Base-by-base conservation (phyloP, 2,329 filamentous ascomycete genomes). In the Alternaria dauci region DNA sequence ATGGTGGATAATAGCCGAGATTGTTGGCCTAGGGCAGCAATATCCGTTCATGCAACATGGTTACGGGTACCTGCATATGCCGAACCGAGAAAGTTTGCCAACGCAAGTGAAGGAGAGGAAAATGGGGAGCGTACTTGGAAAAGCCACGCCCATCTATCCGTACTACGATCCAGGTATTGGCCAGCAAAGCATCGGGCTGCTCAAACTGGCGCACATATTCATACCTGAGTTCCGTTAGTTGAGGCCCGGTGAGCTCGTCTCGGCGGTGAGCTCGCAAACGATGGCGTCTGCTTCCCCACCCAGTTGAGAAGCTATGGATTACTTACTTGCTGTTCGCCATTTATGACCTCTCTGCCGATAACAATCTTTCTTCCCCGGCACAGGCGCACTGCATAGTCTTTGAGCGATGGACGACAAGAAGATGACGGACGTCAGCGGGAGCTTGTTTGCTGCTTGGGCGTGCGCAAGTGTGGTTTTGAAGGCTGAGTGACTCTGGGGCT, bases 141-240 rank as follows among this genome's bases (percentile, higher is more conserved):
- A 99, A 99, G 18, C 93, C 94, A 66, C 94, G 87, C 25, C 95
- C 95, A 80, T 99, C 95, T 72, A 99, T 89, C 61, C 95, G 89
- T 57, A 99, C 89, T 20, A 98, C 93, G 58, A 98, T 91, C 93
- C 94, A 99, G 26, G 94, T 98, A 75, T 96, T 96, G 55, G 90
- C 92, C 23, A 98, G 85, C 41, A 99, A 82, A 47, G 81, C 80
- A 75, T 97, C 93, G 7, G 89, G 82, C 74, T 91, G 91, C 84
- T 99, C 95, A 74, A 98, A 98, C 48, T 83, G 81, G 76, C 92
- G 92, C 65, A 98, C 94, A 79, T 99, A 99, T 81, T 96, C 94
- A 77, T 93, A 98, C 80, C 92, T 97, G 71, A 50, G 51, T 39
- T 54, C 26, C 20, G 69, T 69, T 54, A 71, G 69, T 53, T n/a